Base-by-base conservation (phyloP, 1,284 basidiomycete species). In the Cryptococcus neoformans region DNA sequence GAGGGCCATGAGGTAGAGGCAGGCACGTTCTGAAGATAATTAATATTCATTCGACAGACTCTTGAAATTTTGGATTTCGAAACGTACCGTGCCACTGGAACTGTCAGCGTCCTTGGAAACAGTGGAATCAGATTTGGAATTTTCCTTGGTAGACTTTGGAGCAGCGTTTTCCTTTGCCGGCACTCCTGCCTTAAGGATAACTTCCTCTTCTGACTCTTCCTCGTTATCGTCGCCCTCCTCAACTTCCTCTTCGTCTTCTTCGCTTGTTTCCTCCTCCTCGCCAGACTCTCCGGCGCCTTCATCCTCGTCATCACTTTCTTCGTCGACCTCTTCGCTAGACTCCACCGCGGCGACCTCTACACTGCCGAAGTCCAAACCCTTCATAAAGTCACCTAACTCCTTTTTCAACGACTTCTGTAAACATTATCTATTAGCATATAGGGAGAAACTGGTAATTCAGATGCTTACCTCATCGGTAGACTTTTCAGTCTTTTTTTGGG, bases 341-440 rank as follows among this genome's bases (percentile, higher is more conserved):
- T 62, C 63, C 2, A 67, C 68, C 1, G 55, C 66, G 0, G 64
- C 62, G 6, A 53, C 54, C 12, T 37, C 62, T 2, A 51, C 55
- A 9, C 53, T 57, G 3, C 55, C 63, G 6, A 66, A 60, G 62
- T 84, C 82, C 41, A 87, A 75, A 1, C 75, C 81, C 63, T 83
- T 82, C 66, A 87, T 78, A 69, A 87, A 85, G 50, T 82, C 80
- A 2, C 83, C 80, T 14, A 88, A 77, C 62, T 85, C 85, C 39
- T 81, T 81, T 44, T 80, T 77, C 12, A 86, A 77, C 35, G 72
- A 66, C 57, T 82, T 75, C 78, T 78, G n/a, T n/a, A 44, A 10
- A 40, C 28, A 47, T 76, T 79, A 82, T 66, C 39, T 38, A 39
- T 9, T 36, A 44, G 16, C n/a, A 14, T n/a, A 4, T 34, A 49